Conservation (phyloP, 352 stramenopile genomes). For the Globisporangium alternatum region DNA sequence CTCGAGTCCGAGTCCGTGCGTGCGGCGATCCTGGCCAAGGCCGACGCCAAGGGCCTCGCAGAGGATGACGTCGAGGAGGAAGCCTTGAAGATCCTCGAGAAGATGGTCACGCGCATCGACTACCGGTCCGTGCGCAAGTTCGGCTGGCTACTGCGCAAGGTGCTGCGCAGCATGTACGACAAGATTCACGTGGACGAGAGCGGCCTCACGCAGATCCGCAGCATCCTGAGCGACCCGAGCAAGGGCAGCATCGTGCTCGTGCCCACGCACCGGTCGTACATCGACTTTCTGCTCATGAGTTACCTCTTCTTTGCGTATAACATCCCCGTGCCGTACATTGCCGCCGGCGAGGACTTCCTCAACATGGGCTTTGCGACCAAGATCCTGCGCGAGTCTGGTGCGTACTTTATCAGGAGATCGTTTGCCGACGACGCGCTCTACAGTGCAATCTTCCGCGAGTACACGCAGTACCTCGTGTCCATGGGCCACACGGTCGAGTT, state of each 20-base stretch:
- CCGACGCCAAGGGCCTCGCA: conserved; percentile 26
- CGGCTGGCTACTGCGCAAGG: conserved; percentile 78
- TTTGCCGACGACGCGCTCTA: conserved; percentile 78
- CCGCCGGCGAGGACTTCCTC: conserved; percentile 78
- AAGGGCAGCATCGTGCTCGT: conserved; percentile 74
- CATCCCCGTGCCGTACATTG: conserved; percentile 79
- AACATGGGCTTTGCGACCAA: conserved; percentile 66
- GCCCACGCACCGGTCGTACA: conserved; percentile 83
- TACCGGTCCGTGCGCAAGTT: conserved; percentile 76
- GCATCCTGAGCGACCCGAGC: conserved; percentile 36
- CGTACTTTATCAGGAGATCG: conserved; percentile 79
- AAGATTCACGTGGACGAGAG: conserved; percentile 84
- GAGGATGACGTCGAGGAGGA: conserved; percentile 51
- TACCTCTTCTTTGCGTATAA: conserved; percentile 90
- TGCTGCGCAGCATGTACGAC: conserved; percentile 85
- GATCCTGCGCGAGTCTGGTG: conserved; percentile 62
- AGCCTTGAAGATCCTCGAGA: conserved; percentile 59
- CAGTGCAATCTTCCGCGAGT: conserved; percentile 72
- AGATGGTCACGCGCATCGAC: conserved; percentile 76
- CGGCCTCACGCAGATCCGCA: conserved; percentile 64
- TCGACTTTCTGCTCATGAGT: conserved; percentile 85
- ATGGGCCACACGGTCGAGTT: conserved; percentile 83
- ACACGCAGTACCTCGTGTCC: conserved; percentile 76
- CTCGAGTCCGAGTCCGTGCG: conserved; percentile 62
- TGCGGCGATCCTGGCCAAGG: conserved; percentile 44